A percentile compares a stretch with the other conserved stretches of the same genome.
Evolutionary conservation across 805 yeast species (phyloP).

Genomic region (Teunomyces gatunensis): DNA sequence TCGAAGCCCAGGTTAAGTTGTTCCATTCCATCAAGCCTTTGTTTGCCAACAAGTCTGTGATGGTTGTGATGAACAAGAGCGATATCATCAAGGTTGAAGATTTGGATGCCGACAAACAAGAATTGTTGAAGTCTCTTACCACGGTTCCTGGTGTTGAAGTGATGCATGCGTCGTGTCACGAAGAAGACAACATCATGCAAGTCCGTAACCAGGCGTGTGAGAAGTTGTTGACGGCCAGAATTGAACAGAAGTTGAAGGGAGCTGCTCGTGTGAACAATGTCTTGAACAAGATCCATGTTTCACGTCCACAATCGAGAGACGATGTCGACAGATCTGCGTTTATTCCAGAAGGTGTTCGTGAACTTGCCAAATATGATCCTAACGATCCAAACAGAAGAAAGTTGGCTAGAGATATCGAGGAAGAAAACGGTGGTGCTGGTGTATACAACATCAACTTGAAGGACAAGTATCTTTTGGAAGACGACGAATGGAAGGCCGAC

Average conservation of each 20-base stretch:
- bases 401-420: conserved; percentile 86
- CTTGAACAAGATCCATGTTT: conserved; percentile 92
- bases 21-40: conserved; percentile 96
- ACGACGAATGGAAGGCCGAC: conserved; percentile 97
- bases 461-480: conserved; percentile 87
- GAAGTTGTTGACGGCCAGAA: conserved; percentile 89
- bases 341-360: conserved; percentile 75
- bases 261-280: conserved; percentile 85
- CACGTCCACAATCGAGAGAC: conserved; percentile 87
- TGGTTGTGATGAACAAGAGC: conserved; percentile 93
- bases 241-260: conserved; percentile 94
- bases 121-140: conserved; percentile 61
- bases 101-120: conserved; percentile 71
- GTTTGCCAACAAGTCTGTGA: conserved; percentile 93
- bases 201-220: conserved; percentile 98
- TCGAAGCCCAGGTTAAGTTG: conserved; percentile 95
- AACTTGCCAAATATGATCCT: conserved; percentile 63
- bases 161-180: conserved; percentile 89
- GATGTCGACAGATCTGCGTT: conserved; percentile 73
- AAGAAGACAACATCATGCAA: conserved; percentile 91
- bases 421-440: conserved; percentile 98
- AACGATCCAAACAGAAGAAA: conserved; percentile 79
- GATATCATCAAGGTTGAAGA: conserved; percentile 88
- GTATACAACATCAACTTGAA: conserved; percentile 91
- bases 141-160: conserved; percentile 82